Percentiles rank a stretch among this genome's conserved stretches.
Conservation (phyloP, 495 filamentous ascomycete genomes). For the Margaritispora aquatica region DNA sequence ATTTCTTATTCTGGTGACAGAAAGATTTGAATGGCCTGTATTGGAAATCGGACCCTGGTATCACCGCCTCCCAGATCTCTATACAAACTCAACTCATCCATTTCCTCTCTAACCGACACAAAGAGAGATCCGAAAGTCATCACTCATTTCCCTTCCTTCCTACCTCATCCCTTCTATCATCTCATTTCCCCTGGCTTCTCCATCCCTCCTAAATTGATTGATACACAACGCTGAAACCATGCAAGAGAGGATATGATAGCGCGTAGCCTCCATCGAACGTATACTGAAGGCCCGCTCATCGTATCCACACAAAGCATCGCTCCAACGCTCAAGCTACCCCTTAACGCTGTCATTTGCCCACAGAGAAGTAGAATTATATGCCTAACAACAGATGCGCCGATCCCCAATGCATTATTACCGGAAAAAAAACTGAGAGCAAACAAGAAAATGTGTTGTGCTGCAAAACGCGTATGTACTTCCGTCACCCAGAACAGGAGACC, state of each 20-base stretch:
- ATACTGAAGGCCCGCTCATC: constrained; percentile 10
- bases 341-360: constrained; percentile 1
- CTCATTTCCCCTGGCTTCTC: no score
- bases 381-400: constrained; percentile 19
- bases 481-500: constrained; percentile 15
- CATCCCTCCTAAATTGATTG: constrained; percentile 12
- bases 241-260: not conserved
- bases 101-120: not conserved
- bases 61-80: constrained; percentile 10
- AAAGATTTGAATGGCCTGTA: constrained; percentile 18
- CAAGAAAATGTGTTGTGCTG: constrained; percentile 20
- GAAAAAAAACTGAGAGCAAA: constrained; percentile 18
- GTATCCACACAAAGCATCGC: not conserved
- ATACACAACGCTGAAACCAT: constrained; percentile 19
- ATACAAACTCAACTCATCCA: constrained; percentile 14
- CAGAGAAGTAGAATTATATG: constrained; percentile 21
- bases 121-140: constrained; percentile 1
- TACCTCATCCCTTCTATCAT: no score
- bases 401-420: constrained; percentile 27
- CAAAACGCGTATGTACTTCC: constrained; percentile 21
- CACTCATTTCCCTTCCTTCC: not conserved
- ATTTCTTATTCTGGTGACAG: constrained; percentile 24
- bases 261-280: constrained; percentile 9
- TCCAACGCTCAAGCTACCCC: constrained; percentile 6
- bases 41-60: not conserved